Percentiles rank a stretch among this genome's conserved stretches.
Conservation (phyloP, 192 early-diverging fungal genomes). For the Thamnidium elegans region DNA sequence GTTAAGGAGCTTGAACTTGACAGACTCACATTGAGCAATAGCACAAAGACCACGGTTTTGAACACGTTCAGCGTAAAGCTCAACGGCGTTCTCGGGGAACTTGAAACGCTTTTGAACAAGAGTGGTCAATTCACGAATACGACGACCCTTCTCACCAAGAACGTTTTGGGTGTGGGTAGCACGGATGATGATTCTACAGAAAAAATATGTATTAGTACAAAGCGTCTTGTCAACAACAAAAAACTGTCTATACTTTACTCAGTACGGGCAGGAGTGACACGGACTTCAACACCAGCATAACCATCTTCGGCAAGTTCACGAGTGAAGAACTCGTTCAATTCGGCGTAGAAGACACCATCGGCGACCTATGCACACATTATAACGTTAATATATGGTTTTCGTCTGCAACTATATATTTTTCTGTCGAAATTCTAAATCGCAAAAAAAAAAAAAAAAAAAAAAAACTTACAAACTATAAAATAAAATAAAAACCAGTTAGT, state of each 20-base stretch:
- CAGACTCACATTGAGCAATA: conserved; percentile 97
- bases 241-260: no score
- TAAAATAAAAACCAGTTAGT: not conserved
- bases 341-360: conserved; percentile 99
- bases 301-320: conserved; percentile 96
- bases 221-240: no score
- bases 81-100: conserved; percentile 97
- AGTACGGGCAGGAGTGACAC: conserved; percentile 97
- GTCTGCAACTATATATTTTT: no score
- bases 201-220: not conserved
- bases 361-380: conserved; percentile 69
- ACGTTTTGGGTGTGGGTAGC: conserved; percentile 98
- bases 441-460: not conserved
- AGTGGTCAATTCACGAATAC: conserved; percentile 96
- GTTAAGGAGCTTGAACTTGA: conserved; percentile 96
- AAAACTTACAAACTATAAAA: conserved; percentile 10
- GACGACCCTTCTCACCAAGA: conserved; percentile 96
- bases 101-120: conserved; percentile 99
- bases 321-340: conserved; percentile 99
- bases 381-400: no score
- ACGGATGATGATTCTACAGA: conserved; percentile 89
- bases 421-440: not conserved
- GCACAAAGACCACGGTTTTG: conserved; percentile 96
- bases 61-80: conserved; percentile 98
- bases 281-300: conserved; percentile 99